Percentiles rank a stretch among this genome's conserved stretches.
phyloP scores from a whole-genome alignment of 176 grass and related monocot species.

The Avena atlantica region DNA sequence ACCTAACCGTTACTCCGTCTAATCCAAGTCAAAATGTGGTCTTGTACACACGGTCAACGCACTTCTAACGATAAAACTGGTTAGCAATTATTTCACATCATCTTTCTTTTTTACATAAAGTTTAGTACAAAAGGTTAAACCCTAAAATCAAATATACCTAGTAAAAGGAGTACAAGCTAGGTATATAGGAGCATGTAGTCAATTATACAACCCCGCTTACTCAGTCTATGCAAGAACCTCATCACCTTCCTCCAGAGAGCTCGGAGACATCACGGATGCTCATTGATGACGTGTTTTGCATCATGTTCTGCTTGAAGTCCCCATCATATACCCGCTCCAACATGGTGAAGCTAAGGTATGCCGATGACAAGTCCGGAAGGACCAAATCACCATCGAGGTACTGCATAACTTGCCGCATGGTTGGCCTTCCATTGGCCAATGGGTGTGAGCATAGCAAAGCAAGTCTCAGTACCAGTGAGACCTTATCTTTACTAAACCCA shows the following conservation, averaged over 20 bases:
- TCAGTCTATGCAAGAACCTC: no score
- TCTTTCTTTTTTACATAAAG: background rate
- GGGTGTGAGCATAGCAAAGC: slow-evolving; percentile 58
- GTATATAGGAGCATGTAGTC: background rate
- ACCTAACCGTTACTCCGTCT: no score
- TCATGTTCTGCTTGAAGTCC: background rate
- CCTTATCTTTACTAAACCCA: slow-evolving; percentile 19
- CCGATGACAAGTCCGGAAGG: slow-evolving; percentile 42
- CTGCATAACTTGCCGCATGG: slow-evolving; percentile 51
- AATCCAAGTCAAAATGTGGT: no score
- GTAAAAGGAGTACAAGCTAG: background rate
- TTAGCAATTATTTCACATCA: background rate
- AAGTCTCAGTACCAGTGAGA: slow-evolving; percentile 42
- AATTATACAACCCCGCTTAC: background rate
- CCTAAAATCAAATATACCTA: background rate
- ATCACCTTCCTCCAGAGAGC: slow-evolving; percentile 45
- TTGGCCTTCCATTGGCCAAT: slow-evolving; percentile 44
- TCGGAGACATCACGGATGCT: slow-evolving; percentile 31
- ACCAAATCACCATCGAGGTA: slow-evolving; percentile 44
- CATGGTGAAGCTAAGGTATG: slow-evolving; percentile 24
- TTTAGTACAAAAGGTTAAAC: background rate
- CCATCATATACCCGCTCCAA: slow-evolving; percentile 27
- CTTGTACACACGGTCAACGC: no score
- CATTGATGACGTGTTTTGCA: background rate
- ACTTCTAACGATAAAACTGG: background rate